phyloP scores from a whole-genome alignment of 306 rosid species.

The Trifolium fragiferum region DNA sequence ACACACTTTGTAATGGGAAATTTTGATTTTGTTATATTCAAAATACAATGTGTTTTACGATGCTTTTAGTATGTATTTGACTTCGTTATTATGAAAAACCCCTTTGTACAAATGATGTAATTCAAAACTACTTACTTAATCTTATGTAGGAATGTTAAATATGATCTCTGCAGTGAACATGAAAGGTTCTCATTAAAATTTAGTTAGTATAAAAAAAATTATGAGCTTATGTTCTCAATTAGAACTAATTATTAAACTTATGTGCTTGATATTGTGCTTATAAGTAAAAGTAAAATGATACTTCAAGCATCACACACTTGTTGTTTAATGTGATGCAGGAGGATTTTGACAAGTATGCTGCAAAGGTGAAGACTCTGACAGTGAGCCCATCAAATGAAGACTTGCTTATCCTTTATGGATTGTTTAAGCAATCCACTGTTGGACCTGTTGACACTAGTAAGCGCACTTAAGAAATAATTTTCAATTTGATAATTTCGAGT shows the following conservation, averaged over 20 bases:
- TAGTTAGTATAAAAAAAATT: slow-evolving; percentile 19
- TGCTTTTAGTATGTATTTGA: slow-evolving; percentile 12
- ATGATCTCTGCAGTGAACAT: background rate
- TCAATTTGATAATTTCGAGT: slow-evolving; percentile 13
- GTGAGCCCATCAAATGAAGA: slow-evolving; percentile 62
- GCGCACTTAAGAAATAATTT: slow-evolving; percentile 34
- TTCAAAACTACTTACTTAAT: slow-evolving; percentile 6
- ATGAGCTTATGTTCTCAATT: background rate
- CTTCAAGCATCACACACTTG: slow-evolving; percentile 15
- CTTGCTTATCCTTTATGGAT: slow-evolving; percentile 88
- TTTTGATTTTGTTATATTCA: background rate
- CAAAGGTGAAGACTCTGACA: slow-evolving; percentile 80
- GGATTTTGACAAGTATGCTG: slow-evolving; percentile 89
- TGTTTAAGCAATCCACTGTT: slow-evolving; percentile 91
- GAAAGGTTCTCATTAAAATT: background rate
- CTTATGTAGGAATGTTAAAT: slow-evolving; percentile 10
- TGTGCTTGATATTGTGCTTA: background rate
- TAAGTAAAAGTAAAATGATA: background rate
- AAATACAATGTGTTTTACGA: slow-evolving; percentile 4
- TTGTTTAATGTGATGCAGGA: slow-evolving; percentile 63
- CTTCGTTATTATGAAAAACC: background rate
- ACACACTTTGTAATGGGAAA: background rate
- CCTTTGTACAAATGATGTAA: background rate
- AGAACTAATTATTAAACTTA: background rate
- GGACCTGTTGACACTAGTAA: slow-evolving; percentile 81